Evolutionary conservation across 257 asterid genomes (phyloP), one percentile per base, ranked within the genome.

Genomic region (Mentha longifolia): DNA sequence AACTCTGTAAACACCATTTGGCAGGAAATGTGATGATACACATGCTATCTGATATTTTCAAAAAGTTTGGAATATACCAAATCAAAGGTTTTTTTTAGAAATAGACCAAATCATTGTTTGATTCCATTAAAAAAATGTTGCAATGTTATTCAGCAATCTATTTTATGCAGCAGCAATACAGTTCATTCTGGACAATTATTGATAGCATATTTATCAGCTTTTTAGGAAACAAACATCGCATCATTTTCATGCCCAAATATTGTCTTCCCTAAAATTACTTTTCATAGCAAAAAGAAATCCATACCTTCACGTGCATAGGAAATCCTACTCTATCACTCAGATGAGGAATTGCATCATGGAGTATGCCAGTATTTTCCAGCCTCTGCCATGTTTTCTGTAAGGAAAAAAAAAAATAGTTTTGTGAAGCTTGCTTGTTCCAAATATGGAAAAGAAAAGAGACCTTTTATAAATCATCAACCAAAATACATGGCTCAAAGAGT

Each of bases 281-380:
- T 60, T 30, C 41, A 37, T 7, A 49, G 28, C 47, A 3, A 49
- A 60, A 50, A 57, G 8, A 35, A 58, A 20, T 4, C 13, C 58
- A 49, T 84, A 92, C 98, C 98, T 92, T 92, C 75, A 81, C 91
- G 73, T 92, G 98, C 98, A 92, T 92, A 58, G 98, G 98, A 70
- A 78, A 68, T 68, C 97, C 95, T 46, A 74, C 74, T 79, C 97
- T 79, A 68, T 78, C 72, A 68, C 60, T 57, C 39, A 91, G 88
- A 82, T 70, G 80, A 61, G 98, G 98, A 81, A 88, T 67, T 16
- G 95, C 96, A 79, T 92, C 98, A 67, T 85, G 90, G 68, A 92
- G 90, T 78, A 92, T 85, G 75, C 95, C 89, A 16, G 79, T 71
- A 39, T 71, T 73, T 82, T 84, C 86, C 84, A 89, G 78, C 82